phyloP scores from a whole-genome alignment of 306 rosid species.

The Quercus robur region DNA sequence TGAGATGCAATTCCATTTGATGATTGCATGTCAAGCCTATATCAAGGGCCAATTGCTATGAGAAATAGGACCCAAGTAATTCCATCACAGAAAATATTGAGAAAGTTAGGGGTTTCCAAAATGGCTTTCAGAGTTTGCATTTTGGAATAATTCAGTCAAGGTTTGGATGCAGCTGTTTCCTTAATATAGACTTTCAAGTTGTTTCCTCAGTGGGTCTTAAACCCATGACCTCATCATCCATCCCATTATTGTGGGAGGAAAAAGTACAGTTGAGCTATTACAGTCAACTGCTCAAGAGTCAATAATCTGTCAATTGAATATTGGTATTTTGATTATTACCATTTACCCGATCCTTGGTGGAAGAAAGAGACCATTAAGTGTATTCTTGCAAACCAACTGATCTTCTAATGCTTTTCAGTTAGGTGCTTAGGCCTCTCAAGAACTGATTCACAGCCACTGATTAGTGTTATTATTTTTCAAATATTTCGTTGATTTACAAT shows the following conservation, averaged over 20 bases:
- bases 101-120: neutral
- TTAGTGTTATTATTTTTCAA: neutral
- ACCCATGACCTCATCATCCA: too few relatives aligned
- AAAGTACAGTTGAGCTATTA: neutral
- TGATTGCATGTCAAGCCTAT: neutral
- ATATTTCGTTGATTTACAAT: neutral
- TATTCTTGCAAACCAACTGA: neutral
- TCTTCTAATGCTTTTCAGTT: neutral
- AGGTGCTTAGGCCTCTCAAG: neutral
- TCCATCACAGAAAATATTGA: neutral
- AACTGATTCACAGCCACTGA: neutral
- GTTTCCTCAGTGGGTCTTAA: too few relatives aligned
- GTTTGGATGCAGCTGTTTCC: constrained; percentile 12
- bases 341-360: neutral
- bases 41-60: neutral
- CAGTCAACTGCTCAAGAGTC: neutral
- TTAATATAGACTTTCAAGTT: constrained; percentile 3
- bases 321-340: neutral
- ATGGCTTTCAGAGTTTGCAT: neutral
- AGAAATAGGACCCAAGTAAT: neutral
- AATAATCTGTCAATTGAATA: neutral
- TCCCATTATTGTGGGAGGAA: too few relatives aligned
- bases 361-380: neutral
- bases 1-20: neutral
- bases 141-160: too few relatives aligned